Base-by-base conservation (phyloP, 768 basidiomycete genomes). In the Pisolithus sp. region DNA sequence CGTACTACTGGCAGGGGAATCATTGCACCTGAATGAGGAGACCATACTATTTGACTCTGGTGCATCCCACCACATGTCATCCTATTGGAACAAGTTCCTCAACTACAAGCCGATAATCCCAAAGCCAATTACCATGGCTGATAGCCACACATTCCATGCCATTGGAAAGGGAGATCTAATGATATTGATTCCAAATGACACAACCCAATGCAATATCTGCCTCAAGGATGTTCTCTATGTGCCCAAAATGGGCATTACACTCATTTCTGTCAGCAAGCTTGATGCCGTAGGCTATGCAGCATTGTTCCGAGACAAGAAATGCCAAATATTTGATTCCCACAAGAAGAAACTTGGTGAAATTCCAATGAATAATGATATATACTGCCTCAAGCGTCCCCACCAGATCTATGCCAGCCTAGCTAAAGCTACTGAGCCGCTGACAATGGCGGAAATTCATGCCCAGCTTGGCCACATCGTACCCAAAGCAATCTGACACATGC, bases 91-190 rank as follows among this genome's bases (percentile, higher is more conserved):
- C 24, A 41, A 48, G 5, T 53, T 53, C 43, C 9, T 24, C 7
- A 39, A 54, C 44, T 50, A 34, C 39, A 24, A 38, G 20, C 28
- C 36, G 23, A 62, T 58, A n/a, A 13, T 51, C 0, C 63, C 65
- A 3, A 50, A 59, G n/a, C 41, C 61, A 12, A 71, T 72, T 52
- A 63, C 56, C 1, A 15, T 28, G 13, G 44, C 30, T 17, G n/a
- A 20, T 53, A 53, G 57, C 6, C 21, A 45, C 23, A 46, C 10
- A 2, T 46, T 46, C 30, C 12, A 46, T 28, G 44, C 23, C 7
- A 46, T 54, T 1, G 62, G 59, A 2, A 48, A 50, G 10, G 63
- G 67, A 24, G 53, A 61, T 20, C 54, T 64, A n/a, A 8, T 58
- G 1, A 48, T 68, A 24, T 24, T 24, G 23, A 12, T 44, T 37